A percentile compares a stretch with the other conserved stretches of the same genome.
Conservation (phyloP, 1,284 basidiomycete genomes). For the Dichomitus squalens region DNA sequence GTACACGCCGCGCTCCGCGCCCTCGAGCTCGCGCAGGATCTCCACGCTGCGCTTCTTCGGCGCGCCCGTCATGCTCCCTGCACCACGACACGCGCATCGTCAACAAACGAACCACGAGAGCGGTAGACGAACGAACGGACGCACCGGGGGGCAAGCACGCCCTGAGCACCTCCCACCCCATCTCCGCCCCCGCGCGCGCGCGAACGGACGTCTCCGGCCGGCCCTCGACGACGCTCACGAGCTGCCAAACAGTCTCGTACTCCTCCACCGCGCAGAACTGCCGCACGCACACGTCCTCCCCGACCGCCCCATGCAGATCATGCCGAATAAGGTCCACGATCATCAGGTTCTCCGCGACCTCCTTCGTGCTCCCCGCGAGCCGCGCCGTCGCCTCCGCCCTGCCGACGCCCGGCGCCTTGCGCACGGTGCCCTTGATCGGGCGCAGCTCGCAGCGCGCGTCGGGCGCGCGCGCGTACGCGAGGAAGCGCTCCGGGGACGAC, state of each 20-base stretch:
- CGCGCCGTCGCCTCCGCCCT: slow-evolving; percentile 64
- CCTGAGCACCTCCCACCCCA: slow-evolving; percentile 80
- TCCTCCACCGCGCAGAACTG: slow-evolving; percentile 91
- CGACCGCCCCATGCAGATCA: slow-evolving; percentile 81
- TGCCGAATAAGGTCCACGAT: slow-evolving; percentile 97
- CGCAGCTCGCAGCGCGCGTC: slow-evolving; percentile 77
- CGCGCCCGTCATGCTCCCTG: slow-evolving; percentile 97
- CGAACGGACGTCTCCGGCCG: slow-evolving; percentile 28
- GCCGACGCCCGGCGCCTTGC: slow-evolving; percentile 64
- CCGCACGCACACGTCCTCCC: slow-evolving; percentile 79
- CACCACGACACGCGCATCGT: slow-evolving; percentile 2
- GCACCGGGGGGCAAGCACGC: slow-evolving; percentile 86
- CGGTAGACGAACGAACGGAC: background rate
- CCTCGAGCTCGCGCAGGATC: slow-evolving; percentile 85
- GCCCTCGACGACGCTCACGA: slow-evolving; percentile 93
- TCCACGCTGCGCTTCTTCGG: slow-evolving; percentile 94
- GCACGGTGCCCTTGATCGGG: slow-evolving; percentile 93
- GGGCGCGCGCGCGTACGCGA: slow-evolving; percentile 79
- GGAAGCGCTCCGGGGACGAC: slow-evolving; percentile 93
- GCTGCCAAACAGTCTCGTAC: slow-evolving; percentile 94
- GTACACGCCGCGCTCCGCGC: slow-evolving; percentile 76
- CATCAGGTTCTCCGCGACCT: slow-evolving; percentile 98
- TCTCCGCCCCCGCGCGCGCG: slow-evolving; percentile 38
- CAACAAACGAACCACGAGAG: background rate
- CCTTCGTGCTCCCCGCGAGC: slow-evolving; percentile 81